Evolutionary conservation across 2,329 filamentous ascomycete genomes (phyloP), one percentile per base, ranked within the genome.

Genomic region (Dactylellina cionopaga): DNA sequence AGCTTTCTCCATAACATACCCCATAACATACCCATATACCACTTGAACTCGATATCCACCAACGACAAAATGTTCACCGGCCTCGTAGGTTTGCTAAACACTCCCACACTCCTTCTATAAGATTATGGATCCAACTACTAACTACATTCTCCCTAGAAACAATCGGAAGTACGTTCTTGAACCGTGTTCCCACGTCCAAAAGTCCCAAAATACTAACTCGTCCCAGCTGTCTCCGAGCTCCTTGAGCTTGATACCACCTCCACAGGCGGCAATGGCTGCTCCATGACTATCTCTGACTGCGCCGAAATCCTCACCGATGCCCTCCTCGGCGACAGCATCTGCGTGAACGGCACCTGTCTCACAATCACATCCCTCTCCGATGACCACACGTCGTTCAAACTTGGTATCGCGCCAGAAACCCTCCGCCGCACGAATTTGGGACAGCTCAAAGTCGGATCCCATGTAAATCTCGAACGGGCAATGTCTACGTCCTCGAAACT

Each of bases 341-440:
- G 89, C 80, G 87, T 99, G 80, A 99, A 99, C 83, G 95, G 85
- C 79, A 93, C 92, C 78, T 99, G 95, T 81, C 87, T 99, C 56
- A 99, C 95, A 10, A 90, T 98, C 63, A 97, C 90, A n/a, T 83
- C 85, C 71, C 90, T 92, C 80, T 81, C 80, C 60, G 79, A 74
- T 24, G 49, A 55, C 46, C 66, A 27, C 22, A 65, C 69, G 29
- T 70, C 83, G 75, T 99, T 99, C 88, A 94, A 91, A 78, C 92
- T 98, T 76, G 94, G 95, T 79, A 90, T 96, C 75, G 92, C 95
- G 6, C 95, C 95, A 69, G 95, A 99, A 83, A 99, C 95, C 13
- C 88, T 99, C 63, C 92, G 95, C 68, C 88, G 96, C 66, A 99
- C 96, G 70, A 96, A 98, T 82, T 88, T 99, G n/a, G 94, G 93